phyloP scores from a whole-genome alignment of 108 stramenopile genomes.

The Cyclotella baltica region DNA sequence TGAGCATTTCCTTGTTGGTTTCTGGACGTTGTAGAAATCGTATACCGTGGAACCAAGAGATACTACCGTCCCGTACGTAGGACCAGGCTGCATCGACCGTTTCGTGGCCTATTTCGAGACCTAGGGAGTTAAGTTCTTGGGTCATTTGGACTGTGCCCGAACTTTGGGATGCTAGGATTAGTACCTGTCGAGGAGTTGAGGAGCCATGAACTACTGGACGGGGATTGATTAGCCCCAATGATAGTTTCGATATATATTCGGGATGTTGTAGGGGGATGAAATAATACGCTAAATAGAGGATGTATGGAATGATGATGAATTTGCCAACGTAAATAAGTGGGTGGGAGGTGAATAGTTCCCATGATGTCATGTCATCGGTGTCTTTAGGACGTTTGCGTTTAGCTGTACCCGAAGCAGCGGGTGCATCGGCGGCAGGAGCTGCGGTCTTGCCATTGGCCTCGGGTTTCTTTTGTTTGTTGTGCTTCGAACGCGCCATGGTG shows the following conservation, averaged over 20 bases:
- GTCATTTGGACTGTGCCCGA: constrained; percentile 44
- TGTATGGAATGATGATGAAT: constrained; percentile 51
- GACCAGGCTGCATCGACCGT: constrained; percentile 40
- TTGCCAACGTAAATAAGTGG: constrained; percentile 30
- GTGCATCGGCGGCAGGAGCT: neutral
- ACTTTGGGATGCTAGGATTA: constrained; percentile 60
- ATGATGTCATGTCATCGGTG: constrained; percentile 19
- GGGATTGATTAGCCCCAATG: constrained; percentile 29
- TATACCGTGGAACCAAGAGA: constrained; percentile 47
- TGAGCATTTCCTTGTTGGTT: constrained; percentile 10
- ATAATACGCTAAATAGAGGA: constrained; percentile 38
- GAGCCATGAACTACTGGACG: constrained; percentile 58
- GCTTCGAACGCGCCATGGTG: neutral
- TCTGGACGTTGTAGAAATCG: constrained; percentile 25
- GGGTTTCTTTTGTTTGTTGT: neutral
- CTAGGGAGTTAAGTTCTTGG: constrained; percentile 17
- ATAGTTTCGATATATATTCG: constrained; percentile 29
- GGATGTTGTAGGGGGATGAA: constrained; percentile 63
- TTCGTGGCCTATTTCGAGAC: constrained; percentile 53
- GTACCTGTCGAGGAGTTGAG: constrained; percentile 53
- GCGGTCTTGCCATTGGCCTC: neutral
- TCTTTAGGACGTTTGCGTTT: neutral
- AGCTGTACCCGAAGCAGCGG: neutral
- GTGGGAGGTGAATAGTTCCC: constrained; percentile 28
- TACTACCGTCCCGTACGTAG: constrained; percentile 43